phyloP scores from a whole-genome alignment of 495 filamentous ascomycete genomes.

The Penicillium tannophilum region DNA sequence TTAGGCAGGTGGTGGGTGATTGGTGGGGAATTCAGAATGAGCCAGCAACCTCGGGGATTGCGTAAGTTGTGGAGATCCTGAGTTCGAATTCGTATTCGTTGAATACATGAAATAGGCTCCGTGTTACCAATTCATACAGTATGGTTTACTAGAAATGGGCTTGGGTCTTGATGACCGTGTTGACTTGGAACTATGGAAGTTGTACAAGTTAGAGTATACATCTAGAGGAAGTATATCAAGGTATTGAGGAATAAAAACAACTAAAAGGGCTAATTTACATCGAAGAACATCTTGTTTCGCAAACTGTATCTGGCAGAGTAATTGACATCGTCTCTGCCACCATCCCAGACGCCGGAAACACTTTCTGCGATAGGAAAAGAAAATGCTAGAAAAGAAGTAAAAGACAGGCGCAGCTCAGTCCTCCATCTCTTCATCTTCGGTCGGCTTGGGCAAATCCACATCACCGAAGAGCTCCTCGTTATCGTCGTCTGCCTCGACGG shows the following conservation, averaged over 20 bases:
- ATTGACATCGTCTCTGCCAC: background rate
- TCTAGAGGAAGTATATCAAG: background rate
- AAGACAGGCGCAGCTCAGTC: slow-evolving; percentile 19
- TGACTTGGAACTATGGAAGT: too few relatives aligned
- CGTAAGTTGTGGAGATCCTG: background rate
- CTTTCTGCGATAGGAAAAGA: slow-evolving; percentile 5
- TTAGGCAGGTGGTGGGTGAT: background rate
- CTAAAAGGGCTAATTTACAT: slow-evolving; percentile 16
- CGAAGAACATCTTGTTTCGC: background rate
- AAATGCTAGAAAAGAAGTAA: slow-evolving; percentile 3
- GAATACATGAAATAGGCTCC: background rate
- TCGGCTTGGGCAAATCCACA: slow-evolving; percentile 14
- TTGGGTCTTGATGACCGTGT: too few relatives aligned
- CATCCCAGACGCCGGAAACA: slow-evolving; percentile 10
- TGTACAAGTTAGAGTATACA: too few relatives aligned
- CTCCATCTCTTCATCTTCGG: slow-evolving; percentile 34
- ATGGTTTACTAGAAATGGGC: background rate
- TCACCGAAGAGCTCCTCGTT: slow-evolving; percentile 33
- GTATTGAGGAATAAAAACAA: slow-evolving; percentile 1
- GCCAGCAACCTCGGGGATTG: background rate
- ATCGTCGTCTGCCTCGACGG: slow-evolving; percentile 24
- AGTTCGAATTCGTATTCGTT: background rate
- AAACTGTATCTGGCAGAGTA: background rate
- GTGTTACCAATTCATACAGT: background rate
- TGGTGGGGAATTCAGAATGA: background rate